A percentile compares a stretch with the other conserved stretches of the same genome.
Evolutionary conservation across 129 eudicot genomes (phyloP).

Genomic region (Pseudognaphalium luteoalbum): DNA sequence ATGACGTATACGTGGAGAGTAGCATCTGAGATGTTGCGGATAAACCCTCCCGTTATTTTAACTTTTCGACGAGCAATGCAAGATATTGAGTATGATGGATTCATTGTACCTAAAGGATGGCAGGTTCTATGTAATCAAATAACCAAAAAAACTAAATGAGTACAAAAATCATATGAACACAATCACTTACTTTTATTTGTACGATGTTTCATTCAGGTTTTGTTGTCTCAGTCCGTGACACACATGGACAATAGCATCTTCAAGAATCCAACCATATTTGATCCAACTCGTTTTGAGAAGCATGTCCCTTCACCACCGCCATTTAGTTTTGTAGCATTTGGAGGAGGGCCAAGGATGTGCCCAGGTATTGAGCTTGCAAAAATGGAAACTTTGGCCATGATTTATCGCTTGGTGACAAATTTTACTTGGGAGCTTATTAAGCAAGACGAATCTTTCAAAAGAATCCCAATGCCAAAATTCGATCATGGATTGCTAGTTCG

Average conservation of each 20-base stretch:
- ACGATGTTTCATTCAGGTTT: background rate
- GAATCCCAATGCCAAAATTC: background rate
- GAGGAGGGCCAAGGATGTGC: background rate
- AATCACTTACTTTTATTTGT: background rate
- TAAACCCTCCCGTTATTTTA: background rate
- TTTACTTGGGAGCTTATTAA: background rate
- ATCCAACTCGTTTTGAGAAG: background rate
- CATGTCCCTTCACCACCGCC: background rate
- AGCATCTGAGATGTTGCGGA: background rate
- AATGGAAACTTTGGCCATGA: background rate
- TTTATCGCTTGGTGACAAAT: background rate
- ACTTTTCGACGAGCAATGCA: background rate
- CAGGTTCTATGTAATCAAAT: background rate
- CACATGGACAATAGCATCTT: background rate
- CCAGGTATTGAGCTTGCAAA: background rate
- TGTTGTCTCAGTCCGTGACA: background rate
- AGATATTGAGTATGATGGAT: background rate
- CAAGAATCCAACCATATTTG: background rate
- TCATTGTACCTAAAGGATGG: background rate
- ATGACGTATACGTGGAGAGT: background rate
- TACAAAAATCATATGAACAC: background rate
- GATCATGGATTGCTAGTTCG: background rate
- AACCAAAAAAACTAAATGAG: background rate
- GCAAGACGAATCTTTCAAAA: background rate
- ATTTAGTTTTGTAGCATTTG: background rate